Percentiles rank a stretch among this genome's conserved stretches.
These are phyloP conservation scores for Zymoseptoria brevis DNA, from an alignment of 2,329 filamentous ascomycete genomes.

Conservation along the genomic window DNA sequence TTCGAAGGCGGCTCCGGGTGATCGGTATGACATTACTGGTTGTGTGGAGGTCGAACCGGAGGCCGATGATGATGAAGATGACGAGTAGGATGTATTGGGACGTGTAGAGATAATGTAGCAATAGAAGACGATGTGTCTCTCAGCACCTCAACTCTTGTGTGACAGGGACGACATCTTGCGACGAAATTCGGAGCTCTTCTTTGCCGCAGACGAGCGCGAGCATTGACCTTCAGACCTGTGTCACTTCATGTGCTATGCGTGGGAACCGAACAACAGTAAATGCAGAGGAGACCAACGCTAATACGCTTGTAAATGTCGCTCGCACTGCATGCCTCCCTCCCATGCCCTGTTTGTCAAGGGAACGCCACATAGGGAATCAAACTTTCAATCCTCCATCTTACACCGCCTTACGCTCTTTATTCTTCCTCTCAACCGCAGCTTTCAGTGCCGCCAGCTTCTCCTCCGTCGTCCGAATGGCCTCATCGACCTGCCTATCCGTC, in stretches of 20 bases:
- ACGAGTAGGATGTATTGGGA: conserved; percentile 1
- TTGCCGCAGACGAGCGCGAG: too few species aligned
- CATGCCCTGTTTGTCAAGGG: not conserved
- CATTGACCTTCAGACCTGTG: not conserved
- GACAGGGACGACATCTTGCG: not conserved
- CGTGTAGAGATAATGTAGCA: not conserved
- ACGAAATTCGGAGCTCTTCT: too few species aligned
- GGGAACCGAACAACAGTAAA: not conserved
- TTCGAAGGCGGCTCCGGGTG: conserved; percentile 69
- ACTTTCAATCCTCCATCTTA: not conserved
- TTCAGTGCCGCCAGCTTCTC: conserved; percentile 73
- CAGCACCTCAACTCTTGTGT: not conserved
- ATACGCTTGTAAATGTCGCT: not conserved
- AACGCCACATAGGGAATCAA: too few species aligned
- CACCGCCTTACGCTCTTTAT: not conserved
- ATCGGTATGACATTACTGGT: conserved; percentile 85
- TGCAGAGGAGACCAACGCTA: not conserved
- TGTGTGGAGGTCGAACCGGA: conserved; percentile 57
- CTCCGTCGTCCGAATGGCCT: conserved; percentile 79
- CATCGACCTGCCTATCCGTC: conserved; percentile 72
- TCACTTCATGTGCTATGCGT: not conserved
- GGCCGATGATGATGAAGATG: conserved; percentile 44
- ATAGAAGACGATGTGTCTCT: not conserved
- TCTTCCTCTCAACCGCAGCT: conserved; percentile 56
- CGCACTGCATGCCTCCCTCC: not conserved